Evolutionary conservation across 352 stramenopile genomes (phyloP), one percentile per base, ranked within the genome.

Genomic region (Hyaloperonospora brassicae): DNA sequence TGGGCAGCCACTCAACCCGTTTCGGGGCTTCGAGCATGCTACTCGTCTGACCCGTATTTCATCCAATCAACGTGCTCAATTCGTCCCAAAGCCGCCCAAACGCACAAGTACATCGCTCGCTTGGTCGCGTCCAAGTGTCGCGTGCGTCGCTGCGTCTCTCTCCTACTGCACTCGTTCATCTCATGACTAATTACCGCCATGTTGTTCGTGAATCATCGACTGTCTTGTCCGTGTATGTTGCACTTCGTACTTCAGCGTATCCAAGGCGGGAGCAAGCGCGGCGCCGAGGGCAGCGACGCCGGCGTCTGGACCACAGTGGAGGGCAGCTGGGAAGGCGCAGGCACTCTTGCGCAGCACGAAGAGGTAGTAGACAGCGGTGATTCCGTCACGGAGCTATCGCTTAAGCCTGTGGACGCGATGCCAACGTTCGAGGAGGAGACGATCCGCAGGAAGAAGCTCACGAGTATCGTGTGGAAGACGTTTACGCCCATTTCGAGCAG

Each of bases 361-460:
- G 22, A 21, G 22, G 59, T 66, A 46, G 53, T 62, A 47, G 61
- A 47, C 59, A 76, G 55, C 44, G 73, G 78, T 49, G 65, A 85
- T 30, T 50, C 56, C 24, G 69, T 80, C 50, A 64, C 53, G 9
- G 62, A 73, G 45, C 59, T 81, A n/a, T 31, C 72, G 35, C 24
- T 66, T 56, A 84, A 85, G 69, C 67, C 71, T 40, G 60, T 51
- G 47, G 55, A 79, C 57, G 68, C 70, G 42, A 79, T 88, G 61
- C 66, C 44, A 31, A 21, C 39, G 17, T 84, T 86, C 42, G 76
- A 86, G 42, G 75, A 87, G 49, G 75, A 86, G 53, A 45, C 65
- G 10, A 65, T 68, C 54, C 76, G 77, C 59, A 87, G 86, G 58
- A 89, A 89, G 61, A 89, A 89, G 64, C 75, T 87, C 56, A 89